Conservation (phyloP, 192 early-diverging fungal species). For the Backusella parvicylindrica region DNA sequence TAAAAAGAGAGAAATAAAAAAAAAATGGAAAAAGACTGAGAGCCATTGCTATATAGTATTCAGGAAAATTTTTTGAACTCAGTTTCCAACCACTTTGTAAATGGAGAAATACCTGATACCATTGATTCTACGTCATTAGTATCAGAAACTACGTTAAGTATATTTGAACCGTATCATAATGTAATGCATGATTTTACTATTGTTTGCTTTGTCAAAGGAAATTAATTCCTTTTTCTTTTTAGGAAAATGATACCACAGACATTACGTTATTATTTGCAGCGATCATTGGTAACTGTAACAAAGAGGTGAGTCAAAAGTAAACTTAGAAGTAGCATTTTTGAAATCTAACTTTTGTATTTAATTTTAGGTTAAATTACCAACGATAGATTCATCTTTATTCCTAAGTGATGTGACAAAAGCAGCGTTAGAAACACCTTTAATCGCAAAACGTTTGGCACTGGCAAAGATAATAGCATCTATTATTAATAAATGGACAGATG, state of each 20-base stretch:
- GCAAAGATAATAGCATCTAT: constrained; percentile 9
- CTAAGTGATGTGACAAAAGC: neutral
- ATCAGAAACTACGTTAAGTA: neutral
- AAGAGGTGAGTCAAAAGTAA: constrained; percentile 26
- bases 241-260: neutral
- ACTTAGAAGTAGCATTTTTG: too few relatives aligned
- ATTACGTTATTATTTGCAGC: constrained; percentile 27
- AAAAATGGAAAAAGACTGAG: neutral
- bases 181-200: neutral
- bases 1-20: neutral
- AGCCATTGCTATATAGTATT: neutral
- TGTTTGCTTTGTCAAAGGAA: neutral
- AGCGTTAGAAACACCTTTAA: neutral
- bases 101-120: constrained; percentile 3
- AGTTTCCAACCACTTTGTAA: neutral
- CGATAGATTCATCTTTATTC: neutral
- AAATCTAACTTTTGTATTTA: neutral
- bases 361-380: constrained; percentile 6
- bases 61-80: neutral
- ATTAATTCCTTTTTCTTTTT: neutral
- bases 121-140: neutral
- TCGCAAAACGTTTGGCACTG: neutral
- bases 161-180: neutral
- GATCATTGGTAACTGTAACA: constrained; percentile 22
- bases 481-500: constrained; percentile 24